Evolutionary conservation across 1,284 basidiomycete genomes (phyloP).

Genomic region (Gymnopus androsaceus): DNA sequence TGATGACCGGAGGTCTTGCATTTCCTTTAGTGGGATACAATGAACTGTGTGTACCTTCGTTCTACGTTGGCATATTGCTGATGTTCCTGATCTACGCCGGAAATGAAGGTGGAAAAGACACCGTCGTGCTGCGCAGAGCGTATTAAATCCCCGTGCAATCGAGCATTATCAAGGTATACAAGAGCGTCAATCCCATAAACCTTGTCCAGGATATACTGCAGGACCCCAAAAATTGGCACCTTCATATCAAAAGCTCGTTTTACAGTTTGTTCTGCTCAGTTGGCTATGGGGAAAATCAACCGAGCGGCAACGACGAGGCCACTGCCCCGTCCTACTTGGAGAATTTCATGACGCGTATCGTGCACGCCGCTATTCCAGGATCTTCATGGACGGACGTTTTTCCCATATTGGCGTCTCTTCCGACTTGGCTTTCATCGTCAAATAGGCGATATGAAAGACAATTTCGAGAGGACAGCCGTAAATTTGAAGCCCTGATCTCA

Average conservation of each 20-base stretch:
- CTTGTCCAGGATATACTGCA: background rate
- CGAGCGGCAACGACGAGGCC: background rate
- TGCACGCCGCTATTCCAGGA: conserved; percentile 3
- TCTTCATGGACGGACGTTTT: conserved; percentile 4
- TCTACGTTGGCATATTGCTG: background rate
- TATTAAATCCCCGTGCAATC: background rate
- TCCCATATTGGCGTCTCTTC: background rate
- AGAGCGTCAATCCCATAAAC: background rate
- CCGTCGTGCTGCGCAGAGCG: conserved; percentile 3
- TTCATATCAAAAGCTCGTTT: conserved; percentile 2
- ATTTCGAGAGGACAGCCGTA: conserved; percentile 1
- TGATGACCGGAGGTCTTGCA: conserved; percentile 6
- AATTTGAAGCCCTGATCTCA: background rate
- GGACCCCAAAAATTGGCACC: background rate
- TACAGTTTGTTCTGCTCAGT: conserved; percentile 1
- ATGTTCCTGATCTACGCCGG: background rate
- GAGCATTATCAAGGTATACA: background rate
- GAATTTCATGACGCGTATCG: conserved; percentile 6
- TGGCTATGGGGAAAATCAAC: background rate
- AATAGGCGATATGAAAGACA: background rate
- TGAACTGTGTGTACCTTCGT: background rate
- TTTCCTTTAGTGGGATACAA: conserved; percentile 4
- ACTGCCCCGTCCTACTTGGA: background rate
- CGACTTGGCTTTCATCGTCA: background rate
- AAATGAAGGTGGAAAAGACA: conserved; percentile 8